phyloP scores from a whole-genome alignment of 176 grass and related monocot genomes.

The Metroxylon sagu region DNA sequence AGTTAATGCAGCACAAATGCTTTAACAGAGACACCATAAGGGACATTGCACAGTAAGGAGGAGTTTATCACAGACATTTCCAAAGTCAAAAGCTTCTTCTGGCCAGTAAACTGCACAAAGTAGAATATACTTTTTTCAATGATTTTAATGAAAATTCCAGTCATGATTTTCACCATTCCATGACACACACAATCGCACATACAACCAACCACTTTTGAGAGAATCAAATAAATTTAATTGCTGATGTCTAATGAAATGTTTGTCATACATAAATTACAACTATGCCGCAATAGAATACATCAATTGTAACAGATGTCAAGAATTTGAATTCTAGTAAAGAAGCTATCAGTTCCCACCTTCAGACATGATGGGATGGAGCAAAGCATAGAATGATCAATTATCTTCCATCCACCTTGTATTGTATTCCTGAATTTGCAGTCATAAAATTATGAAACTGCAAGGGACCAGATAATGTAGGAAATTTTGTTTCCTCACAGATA shows the following conservation, averaged over 20 bases:
- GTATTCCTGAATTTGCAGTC: slow-evolving; percentile 3
- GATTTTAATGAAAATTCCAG: neutral
- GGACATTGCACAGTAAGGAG: too few relatives aligned
- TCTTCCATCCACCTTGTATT: slow-evolving; percentile 43
- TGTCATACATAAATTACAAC: slow-evolving; percentile 14
- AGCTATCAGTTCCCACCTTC: slow-evolving; percentile 13
- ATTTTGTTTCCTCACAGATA: slow-evolving; percentile 6
- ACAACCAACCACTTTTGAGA: neutral
- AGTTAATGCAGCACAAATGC: too few relatives aligned
- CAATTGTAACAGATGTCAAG: slow-evolving; percentile 16
- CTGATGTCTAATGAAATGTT: slow-evolving; percentile 16
- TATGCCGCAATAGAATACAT: slow-evolving; percentile 17
- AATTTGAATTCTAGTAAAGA: slow-evolving; percentile 11
- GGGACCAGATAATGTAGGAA: neutral
- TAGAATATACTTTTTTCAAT: neutral
- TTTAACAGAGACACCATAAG: too few relatives aligned
- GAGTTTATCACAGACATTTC: too few relatives aligned
- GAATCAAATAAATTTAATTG: slow-evolving; percentile 9
- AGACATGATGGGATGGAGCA: slow-evolving; percentile 15
- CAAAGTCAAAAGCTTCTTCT: too few relatives aligned
- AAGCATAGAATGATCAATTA: slow-evolving; percentile 34
- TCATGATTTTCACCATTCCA: neutral
- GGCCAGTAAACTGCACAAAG: too few relatives aligned
- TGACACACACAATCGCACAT: too few relatives aligned
- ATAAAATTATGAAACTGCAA: neutral